Base-by-base conservation (phyloP, 2,329 filamentous ascomycete species). In the Coniochaeta pulveracea region DNA sequence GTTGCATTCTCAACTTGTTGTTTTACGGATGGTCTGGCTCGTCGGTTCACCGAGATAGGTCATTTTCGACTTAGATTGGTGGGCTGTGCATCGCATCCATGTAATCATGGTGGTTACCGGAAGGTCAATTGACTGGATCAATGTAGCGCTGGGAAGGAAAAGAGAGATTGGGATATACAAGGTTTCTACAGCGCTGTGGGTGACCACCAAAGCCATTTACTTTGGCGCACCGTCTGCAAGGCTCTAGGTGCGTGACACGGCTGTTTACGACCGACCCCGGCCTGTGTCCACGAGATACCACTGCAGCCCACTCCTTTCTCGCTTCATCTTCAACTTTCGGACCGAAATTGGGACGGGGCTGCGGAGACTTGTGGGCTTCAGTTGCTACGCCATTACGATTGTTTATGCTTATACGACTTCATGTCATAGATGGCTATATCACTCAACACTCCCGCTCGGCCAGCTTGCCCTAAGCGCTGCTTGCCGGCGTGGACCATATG, bases 401-500 rank as follows among this genome's bases (percentile, higher is more conserved):
- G 28, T 35, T 35, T 30, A 35, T 17, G 34, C 34, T 35, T 26
- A 24, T 29, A 35, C 34, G 34, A 35, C 34, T 26, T 35, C 22
- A 35, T 35, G 34, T 35, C 34, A 19, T 33, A 33, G 30, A 33
- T 33, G 30, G 30, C 30, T 33, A 33, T 33, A 17, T 33, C 30
- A 17, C 18, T 12, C 8, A 23, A 23, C 28, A n/a, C n/a, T 24
- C n/a, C 22, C n/a, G 9, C 22, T 9, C 22, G 9, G 22, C 9
- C 22, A 24, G 22, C 9, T n/a, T 24, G 9, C 22, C 22, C 22
- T 9, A 24, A 9, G 22, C n/a, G 22, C 22, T n/a, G n/a, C 22
- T n/a, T 24, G n/a, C 22, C 22, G 22, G 22, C n/a, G 22, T 24
- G 22, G n/a, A n/a, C n/a, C n/a, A n/a, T n/a, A n/a, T n/a, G n/a